Percentiles rank a stretch among this genome's conserved stretches.
Evolutionary conservation across 176 grass and related monocot genomes (phyloP).

Genomic region (Urochloa ruziziensis): DNA sequence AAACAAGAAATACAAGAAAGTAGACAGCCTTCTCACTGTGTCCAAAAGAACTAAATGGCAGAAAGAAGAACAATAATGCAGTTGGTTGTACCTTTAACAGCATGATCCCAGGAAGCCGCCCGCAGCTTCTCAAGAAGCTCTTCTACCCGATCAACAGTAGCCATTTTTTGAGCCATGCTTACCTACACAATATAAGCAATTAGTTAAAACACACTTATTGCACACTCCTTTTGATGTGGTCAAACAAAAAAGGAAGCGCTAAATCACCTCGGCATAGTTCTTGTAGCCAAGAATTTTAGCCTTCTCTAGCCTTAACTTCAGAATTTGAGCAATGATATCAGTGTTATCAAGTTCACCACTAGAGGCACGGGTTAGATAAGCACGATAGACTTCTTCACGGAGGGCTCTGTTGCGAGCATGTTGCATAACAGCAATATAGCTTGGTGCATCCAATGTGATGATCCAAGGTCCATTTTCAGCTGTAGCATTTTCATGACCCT

Average conservation of each 20-base stretch:
- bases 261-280: constrained; percentile 79
- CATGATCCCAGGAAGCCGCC: constrained; percentile 91
- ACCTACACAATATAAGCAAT: constrained; percentile 49
- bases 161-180: constrained; percentile 93
- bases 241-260: not conserved
- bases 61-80: not conserved
- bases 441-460: constrained; percentile 89
- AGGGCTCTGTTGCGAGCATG: constrained; percentile 82
- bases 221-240: not conserved
- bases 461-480: constrained; percentile 95
- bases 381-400: constrained; percentile 88
- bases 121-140: constrained; percentile 97
- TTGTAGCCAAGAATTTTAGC: constrained; percentile 93
- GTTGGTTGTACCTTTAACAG: constrained; percentile 62
- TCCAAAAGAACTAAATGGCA: not conserved
- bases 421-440: constrained; percentile 88
- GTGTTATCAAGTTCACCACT: constrained; percentile 95
- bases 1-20: not conserved
- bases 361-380: constrained; percentile 72
- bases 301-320: constrained; percentile 86
- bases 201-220: constrained; percentile 16
- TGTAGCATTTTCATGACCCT: constrained; percentile 93
- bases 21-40: not conserved
- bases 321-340: constrained; percentile 66
- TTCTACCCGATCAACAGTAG: constrained; percentile 75